Evolutionary conservation across 257 asterid genomes (phyloP).

Genomic region (Linderniella brevidens): DNA sequence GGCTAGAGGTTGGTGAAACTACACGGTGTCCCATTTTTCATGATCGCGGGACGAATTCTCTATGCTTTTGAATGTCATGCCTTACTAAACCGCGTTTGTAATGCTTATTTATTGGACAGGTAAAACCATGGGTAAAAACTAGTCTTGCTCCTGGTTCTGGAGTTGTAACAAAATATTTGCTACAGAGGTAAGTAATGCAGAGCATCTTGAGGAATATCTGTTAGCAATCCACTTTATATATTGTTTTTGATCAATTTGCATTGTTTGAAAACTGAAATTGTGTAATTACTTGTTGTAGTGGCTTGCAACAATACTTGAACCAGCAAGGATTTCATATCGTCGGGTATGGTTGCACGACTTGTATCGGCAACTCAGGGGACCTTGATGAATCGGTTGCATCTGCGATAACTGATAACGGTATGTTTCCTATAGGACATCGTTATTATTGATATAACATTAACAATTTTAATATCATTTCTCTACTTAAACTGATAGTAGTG

Average conservation of each 20-base stretch:
- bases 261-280: too few relatives aligned
- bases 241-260: too few relatives aligned
- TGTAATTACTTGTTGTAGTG: too few relatives aligned
- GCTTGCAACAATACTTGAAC: slow-evolving; percentile 64
- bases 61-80: too few relatives aligned
- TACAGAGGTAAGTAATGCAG: slow-evolving; percentile 35
- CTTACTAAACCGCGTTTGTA: too few relatives aligned
- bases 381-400: slow-evolving; percentile 78
- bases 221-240: too few relatives aligned
- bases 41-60: too few relatives aligned
- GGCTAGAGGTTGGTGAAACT: slow-evolving; percentile 81
- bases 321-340: slow-evolving; percentile 84
- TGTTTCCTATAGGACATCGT: too few relatives aligned
- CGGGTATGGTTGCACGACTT: slow-evolving; percentile 96
- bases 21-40: not conserved
- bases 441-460: too few relatives aligned
- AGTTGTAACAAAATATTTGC: slow-evolving; percentile 82
- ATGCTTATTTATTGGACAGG: slow-evolving; percentile 24
- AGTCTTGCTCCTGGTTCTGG: slow-evolving; percentile 99
- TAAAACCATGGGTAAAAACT: slow-evolving; percentile 92
- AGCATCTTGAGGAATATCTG: too few relatives aligned
- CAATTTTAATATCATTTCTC: not conserved
- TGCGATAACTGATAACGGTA: slow-evolving; percentile 73
- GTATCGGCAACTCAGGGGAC: slow-evolving; percentile 96
- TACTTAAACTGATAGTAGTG: not conserved